Evolutionary conservation across 768 basidiomycete genomes (phyloP), one percentile per base, ranked within the genome.

Genomic region (Megacollybia marginata): DNA sequence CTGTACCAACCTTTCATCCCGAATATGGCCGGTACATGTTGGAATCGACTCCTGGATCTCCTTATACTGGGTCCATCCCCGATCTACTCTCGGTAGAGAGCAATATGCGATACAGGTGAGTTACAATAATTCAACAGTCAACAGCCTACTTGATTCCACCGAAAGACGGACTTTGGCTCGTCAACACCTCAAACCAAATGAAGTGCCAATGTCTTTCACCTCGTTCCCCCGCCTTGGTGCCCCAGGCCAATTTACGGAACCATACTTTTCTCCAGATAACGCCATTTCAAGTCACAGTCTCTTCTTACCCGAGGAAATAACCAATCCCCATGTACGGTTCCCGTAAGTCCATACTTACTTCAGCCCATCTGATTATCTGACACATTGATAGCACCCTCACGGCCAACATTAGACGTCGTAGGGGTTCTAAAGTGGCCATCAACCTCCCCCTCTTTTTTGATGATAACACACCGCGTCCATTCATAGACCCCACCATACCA

Each of bases 21-120:
- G 96, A 99, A 67, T 99, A 97, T 70, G 96, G 96, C 36, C 80
- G 94, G 35, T 98, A 90, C 71, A 99, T 99, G 96, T 77, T 99
- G 47, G 96, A 99, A 65, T 92, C 92, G 2, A 99, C 95, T 1
- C 96, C 96, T 0, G 96, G 96, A 2, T 82, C 85, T 45, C 96
- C 96, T 2, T 98, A 97, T 69, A 87, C 90, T 5, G 92, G 91
- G 9, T 85, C 80, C 13, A 80, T 98, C 36, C 74, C 76, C 20
- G 92, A 95, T 65, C 76, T 98, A 16, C 73, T 98, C 34, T 79
- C 85, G 5, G 94, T 99, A 5, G 95, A 99, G 69, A 69, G 73
- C 44, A 93, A 98, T 66, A 99, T 99, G 96, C 83, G 88, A 42
- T 91, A 92, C 64, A 78, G 93, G 93, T 85, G 54, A 56, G 72